phyloP scores from a whole-genome alignment of 2,329 filamentous ascomycete species.

The Tolypocladium cylindrosporum region DNA sequence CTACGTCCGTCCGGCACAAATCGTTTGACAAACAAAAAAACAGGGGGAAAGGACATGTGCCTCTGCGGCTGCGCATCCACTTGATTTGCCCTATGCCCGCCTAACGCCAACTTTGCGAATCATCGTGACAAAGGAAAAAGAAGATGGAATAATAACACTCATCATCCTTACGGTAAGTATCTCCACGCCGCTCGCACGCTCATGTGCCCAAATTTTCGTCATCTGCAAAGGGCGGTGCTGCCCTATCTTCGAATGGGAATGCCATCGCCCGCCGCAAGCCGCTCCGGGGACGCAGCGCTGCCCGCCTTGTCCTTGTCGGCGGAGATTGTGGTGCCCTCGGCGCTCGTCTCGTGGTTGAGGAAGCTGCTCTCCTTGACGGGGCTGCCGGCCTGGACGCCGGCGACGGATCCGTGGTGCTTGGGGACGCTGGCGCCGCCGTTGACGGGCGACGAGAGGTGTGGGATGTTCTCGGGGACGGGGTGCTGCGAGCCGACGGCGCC shows the following conservation, averaged over 20 bases:
- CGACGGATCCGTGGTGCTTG: conserved; percentile 32
- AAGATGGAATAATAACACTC: neutral
- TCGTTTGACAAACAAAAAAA: neutral
- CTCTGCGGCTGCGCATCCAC: neutral
- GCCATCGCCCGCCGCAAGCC: conserved; percentile 21
- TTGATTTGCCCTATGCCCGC: neutral
- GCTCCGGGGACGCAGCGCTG: conserved; percentile 8
- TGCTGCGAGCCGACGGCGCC: conserved; percentile 92
- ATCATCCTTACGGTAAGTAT: neutral
- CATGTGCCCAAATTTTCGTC: neutral
- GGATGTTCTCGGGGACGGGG: conserved; percentile 90
- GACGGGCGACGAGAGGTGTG: conserved; percentile 67
- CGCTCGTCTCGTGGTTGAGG: conserved; percentile 72
- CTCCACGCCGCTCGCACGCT: neutral
- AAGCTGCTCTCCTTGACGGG: conserved; percentile 88
- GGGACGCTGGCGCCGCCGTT: conserved; percentile 20
- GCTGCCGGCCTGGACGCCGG: conserved; percentile 54
- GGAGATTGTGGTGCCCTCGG: conserved; percentile 33
- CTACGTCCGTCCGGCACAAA: neutral
- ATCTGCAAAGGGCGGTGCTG: neutral
- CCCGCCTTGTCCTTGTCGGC: conserved; percentile 28
- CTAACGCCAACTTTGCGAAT: conserved; percentile 6
- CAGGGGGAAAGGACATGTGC: neutral
- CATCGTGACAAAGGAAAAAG: conserved; percentile 1
- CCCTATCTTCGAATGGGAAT: conserved; percentile 56